These are phyloP conservation scores for Alternaria ventricosa DNA, from an alignment of 2,329 filamentous ascomycete species.

Conservation along the genomic window DNA sequence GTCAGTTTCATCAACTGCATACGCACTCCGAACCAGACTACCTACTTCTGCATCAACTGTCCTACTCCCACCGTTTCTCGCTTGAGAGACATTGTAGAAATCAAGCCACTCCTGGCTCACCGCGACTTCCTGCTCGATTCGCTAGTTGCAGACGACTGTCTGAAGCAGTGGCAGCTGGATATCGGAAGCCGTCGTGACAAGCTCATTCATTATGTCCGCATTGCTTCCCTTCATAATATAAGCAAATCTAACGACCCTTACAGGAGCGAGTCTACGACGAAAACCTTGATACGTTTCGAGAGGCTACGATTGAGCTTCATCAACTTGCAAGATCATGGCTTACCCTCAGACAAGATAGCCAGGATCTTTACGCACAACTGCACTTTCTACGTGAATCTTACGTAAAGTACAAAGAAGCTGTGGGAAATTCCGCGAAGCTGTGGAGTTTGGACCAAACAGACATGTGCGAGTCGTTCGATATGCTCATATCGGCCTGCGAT, in stretches of 20 bases:
- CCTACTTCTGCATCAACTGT: conserved; percentile 34
- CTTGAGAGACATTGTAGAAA: conserved; percentile 11
- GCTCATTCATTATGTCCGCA: conserved; percentile 1
- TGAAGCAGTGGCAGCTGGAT: conserved; percentile 26
- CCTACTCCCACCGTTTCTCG: conserved; percentile 13
- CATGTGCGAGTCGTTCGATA: conserved; percentile 24
- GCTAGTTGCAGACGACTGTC: conserved; percentile 24
- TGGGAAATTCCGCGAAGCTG: neutral
- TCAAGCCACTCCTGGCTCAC: conserved; percentile 11
- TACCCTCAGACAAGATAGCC: conserved; percentile 28
- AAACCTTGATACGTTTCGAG: conserved; percentile 15
- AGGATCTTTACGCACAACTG: conserved; percentile 22
- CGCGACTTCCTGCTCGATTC: conserved; percentile 30
- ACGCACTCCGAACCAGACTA: conserved; percentile 11
- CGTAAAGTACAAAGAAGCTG: conserved; percentile 3
- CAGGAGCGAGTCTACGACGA: conserved; percentile 18
- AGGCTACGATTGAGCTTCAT: conserved; percentile 23
- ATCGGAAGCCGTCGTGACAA: conserved; percentile 21
- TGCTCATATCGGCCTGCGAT: conserved; percentile 24
- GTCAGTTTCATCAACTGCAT: conserved; percentile 26
- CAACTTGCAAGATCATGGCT: conserved; percentile 26
- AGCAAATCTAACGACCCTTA: no score
- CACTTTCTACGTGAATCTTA: conserved; percentile 23
- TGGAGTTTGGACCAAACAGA: conserved; percentile 17
- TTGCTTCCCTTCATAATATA: neutral